Conservation (phyloP, 306 rosid genomes). For the Ochetophila trinervis region DNA sequence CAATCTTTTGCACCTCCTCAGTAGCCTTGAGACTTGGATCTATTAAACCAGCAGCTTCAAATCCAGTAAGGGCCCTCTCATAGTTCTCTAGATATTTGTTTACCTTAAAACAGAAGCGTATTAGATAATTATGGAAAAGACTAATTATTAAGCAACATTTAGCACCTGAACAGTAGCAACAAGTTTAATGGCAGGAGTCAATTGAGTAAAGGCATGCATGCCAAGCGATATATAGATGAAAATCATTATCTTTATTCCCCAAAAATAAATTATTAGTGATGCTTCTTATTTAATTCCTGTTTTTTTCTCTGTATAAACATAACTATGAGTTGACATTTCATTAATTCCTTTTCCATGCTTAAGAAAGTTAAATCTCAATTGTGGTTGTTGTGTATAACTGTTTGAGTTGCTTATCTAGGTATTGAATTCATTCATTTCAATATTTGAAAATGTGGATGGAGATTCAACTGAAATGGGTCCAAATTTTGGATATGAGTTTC, state of each 20-base stretch:
- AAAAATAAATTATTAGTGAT: neutral
- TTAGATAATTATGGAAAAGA: neutral
- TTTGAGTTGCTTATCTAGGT: no score
- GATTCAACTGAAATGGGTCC: no score
- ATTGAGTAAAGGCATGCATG: neutral
- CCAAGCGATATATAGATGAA: neutral
- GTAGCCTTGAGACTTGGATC: slow-evolving; percentile 89
- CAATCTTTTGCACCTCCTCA: slow-evolving; percentile 78
- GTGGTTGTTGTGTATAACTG: no score
- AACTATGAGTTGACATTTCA: no score
- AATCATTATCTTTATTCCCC: neutral
- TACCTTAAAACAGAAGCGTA: slow-evolving; percentile 46
- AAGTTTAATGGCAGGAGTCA: neutral
- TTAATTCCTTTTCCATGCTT: no score
- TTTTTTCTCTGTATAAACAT: no score
- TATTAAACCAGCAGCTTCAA: slow-evolving; percentile 89
- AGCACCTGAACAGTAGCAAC: neutral
- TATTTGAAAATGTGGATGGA: no score
- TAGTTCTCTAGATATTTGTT: slow-evolving; percentile 86
- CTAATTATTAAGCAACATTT: neutral
- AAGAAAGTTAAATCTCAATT: no score
- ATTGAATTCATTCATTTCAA: no score
- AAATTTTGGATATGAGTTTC: no score
- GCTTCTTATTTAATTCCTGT: no score
- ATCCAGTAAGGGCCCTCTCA: slow-evolving; percentile 90